Evolutionary conservation across 805 yeast genomes (phyloP).

Genomic region (Komagataella phaffii): DNA sequence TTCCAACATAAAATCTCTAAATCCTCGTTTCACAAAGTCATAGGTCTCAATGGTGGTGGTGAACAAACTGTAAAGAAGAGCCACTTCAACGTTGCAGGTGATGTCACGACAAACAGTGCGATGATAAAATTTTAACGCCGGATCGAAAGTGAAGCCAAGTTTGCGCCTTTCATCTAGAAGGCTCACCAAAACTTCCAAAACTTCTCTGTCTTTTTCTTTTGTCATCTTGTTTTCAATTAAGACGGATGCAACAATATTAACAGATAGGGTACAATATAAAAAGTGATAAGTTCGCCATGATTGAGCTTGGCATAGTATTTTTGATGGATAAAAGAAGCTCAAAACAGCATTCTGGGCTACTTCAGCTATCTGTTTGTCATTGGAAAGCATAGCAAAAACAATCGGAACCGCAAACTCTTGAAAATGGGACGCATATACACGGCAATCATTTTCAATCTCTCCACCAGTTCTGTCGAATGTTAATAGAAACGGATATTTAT

Average conservation of each 20-base stretch:
- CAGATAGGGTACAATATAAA: background rate
- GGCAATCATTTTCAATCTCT: background rate
- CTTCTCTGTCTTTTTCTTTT: constrained; percentile 13
- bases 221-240: background rate
- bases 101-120: constrained; percentile 17
- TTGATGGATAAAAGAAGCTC: background rate
- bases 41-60: constrained; percentile 38
- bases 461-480: background rate
- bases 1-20: constrained; percentile 14
- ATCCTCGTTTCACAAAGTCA: constrained; percentile 28
- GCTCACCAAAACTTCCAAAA: constrained; percentile 24
- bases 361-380: background rate
- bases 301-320: background rate
- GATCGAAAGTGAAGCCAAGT: constrained; percentile 1
- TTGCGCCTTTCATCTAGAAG: constrained; percentile 22
- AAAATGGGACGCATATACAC: background rate
- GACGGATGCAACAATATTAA: background rate
- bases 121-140: constrained; percentile 7
- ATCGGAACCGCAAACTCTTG: background rate
- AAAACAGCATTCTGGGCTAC: background rate
- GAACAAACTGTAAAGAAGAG: constrained; percentile 35
- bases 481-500: background rate
- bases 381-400: background rate
- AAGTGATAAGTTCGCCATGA: background rate
- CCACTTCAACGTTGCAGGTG: constrained; percentile 32